Base-by-base conservation (phyloP, 2,329 filamentous ascomycete species). In the Emmonsiellopsis sp. region DNA sequence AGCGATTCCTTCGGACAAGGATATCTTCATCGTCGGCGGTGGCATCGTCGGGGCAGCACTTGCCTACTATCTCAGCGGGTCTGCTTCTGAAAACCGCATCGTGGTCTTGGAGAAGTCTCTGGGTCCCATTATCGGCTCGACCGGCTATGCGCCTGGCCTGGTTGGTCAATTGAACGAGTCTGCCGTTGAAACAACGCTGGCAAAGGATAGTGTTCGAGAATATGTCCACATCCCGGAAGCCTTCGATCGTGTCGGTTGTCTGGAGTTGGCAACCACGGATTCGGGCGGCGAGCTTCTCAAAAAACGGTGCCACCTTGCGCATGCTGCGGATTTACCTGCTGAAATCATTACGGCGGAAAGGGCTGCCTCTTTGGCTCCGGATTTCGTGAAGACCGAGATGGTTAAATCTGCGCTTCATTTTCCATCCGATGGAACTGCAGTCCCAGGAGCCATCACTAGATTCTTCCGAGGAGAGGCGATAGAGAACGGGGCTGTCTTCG, bases 81-180 rank as follows among this genome's bases (percentile, higher is more conserved):
- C 60, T 6, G 8, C 20, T 1, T 7, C 11, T 16, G 2, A 30
- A 6, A 44, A 47, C 20, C 59, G 53, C 40, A 53, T 67, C 2
- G 44, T 62, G 8, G 51, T 66, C 34, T 54, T 66, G 37, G 65
- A 67, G 32, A 63, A 63, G 53, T 65, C 62, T 7, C 55, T 66
- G 7, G 55, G 57, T 5, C 44, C 55, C 0, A 50, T 64, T 5
- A 54, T 60, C 11, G 67, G 66, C 6, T 70, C 68, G 7, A 70
- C 67, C 0, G 64, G 63, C 13, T 58, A 65, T 51, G 66, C 67
- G 3, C 68, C 68, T 5, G 67, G 67, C 1, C 67, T 69, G 30
- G 60, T 70, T 5, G 67, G 67, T 20, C 65, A 70, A 52, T 65
- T 63, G 51, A 70, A 70, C 41, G 64, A 67, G 43, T 66, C 63